Conservation (phyloP, 345 rosid genomes). For the Atalantia buxifolia region DNA sequence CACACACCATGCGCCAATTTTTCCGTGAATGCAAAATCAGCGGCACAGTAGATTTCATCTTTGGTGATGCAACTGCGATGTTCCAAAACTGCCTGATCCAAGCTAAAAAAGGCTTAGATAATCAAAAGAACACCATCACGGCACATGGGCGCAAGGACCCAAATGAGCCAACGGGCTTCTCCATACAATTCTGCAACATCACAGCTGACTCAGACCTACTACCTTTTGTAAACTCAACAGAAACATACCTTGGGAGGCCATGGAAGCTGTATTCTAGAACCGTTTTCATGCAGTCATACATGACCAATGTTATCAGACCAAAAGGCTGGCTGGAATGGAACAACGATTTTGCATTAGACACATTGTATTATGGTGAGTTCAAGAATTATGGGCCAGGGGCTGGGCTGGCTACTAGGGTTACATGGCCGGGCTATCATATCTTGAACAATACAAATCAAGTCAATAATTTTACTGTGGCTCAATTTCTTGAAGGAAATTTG, state of each 20-base stretch:
- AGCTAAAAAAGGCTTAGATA: conserved; percentile 56
- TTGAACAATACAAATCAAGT: conserved; percentile 44
- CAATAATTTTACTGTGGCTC: conserved; percentile 60
- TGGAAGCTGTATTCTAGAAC: conserved; percentile 86
- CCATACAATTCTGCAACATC: conserved; percentile 79
- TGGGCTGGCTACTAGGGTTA: conserved; percentile 42
- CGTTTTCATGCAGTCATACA: conserved; percentile 64
- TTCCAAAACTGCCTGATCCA: conserved; percentile 75
- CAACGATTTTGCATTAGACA: conserved; percentile 44
- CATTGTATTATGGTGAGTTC: conserved; percentile 71
- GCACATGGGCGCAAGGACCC: conserved; percentile 85
- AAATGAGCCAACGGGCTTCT: conserved; percentile 68
- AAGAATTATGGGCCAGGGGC: conserved; percentile 67
- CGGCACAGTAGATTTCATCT: conserved; percentile 87
- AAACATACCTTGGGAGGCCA: conserved; percentile 79
- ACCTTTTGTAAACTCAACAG: conserved; percentile 37
- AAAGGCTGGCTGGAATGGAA: conserved; percentile 90
- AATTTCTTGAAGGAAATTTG: conserved; percentile 60
- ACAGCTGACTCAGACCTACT: conserved; percentile 59
- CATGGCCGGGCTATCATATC: conserved; percentile 74
- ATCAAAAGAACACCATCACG: conserved; percentile 74
- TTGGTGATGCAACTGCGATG: conserved; percentile 67
- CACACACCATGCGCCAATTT: conserved; percentile 88
- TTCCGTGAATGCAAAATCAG: conserved; percentile 74
- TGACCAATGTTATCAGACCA: conserved; percentile 47